Base-by-base conservation (phyloP, 306 rosid species). In the Bauhinia variegata region DNA sequence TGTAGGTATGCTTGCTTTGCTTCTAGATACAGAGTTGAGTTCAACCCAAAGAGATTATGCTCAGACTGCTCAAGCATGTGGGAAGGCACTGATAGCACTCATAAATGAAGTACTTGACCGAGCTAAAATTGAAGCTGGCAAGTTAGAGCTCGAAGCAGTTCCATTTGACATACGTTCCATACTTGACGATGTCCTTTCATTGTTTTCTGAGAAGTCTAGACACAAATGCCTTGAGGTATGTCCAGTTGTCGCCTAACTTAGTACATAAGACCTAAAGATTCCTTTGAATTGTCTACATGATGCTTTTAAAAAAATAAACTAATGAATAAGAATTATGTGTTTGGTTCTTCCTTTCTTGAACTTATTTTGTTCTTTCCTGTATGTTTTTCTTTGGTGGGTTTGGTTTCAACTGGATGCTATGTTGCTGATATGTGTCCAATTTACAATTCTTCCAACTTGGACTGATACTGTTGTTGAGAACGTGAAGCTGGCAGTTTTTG, bases 51-150 rank as follows among this genome's bases (percentile, higher is more conserved):
- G 88, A 67, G 97, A 95, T 62, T 95, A 88, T 82, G 97, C 95
- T 57, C 97, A 87, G 82, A 95, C 97, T 60, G 97, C 99, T 72
- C 97, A 90, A 63, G 92, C 83, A 37, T 95, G 99, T 77, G 99
- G 99, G 60, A 91, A 83, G 82, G 99, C 99, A 31, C 74, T 95
- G 77, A 91, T 95, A 73, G 75, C 95, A 67, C 80, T 95, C 60
- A 95, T 95, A 68, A 95, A 95, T 49, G 97, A 90, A 78, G 99
- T 95, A 79, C 99, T 95, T 75, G 99, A 95, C 73, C 81, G 96
- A 51, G 99, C 99, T 17, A 95, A 95, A 79, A 95, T 95, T 53
- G 99, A 95, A 72, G 99, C 97, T 64, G 92, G 96, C 55, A 91
- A 86, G 75, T 77, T 95, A 70, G 99, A 95, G 89, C 85, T 95